phyloP scores from a whole-genome alignment of 805 yeast genomes.

The Candida corydali region DNA sequence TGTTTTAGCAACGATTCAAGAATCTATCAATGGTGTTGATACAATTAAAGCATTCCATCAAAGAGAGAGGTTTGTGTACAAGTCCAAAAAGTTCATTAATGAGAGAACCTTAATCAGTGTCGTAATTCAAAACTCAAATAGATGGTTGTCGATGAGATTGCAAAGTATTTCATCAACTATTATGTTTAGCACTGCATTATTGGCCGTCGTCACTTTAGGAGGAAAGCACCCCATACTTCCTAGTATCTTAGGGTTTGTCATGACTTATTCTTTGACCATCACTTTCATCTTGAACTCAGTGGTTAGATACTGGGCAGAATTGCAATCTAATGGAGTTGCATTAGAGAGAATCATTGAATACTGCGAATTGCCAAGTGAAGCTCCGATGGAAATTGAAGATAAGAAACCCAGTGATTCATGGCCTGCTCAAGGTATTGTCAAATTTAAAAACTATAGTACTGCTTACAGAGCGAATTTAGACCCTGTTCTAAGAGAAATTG shows the following conservation, averaged over 20 bases:
- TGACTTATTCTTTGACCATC: conserved; percentile 31
- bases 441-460: conserved; percentile 72
- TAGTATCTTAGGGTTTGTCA: conserved; percentile 34
- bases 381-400: conserved; percentile 37
- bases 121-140: conserved; percentile 19
- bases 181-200: conserved; percentile 24
- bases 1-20: conserved; percentile 32
- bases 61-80: conserved; percentile 23
- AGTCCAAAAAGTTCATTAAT: conserved; percentile 22
- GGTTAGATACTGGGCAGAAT: conserved; percentile 30
- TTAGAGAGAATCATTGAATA: conserved; percentile 37
- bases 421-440: conserved; percentile 70
- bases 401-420: conserved; percentile 45
- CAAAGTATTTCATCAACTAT: conserved; percentile 32
- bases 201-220: conserved; percentile 23
- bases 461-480: conserved; percentile 81
- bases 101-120: conserved; percentile 18
- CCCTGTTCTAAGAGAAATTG: conserved; percentile 67
- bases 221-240: conserved; percentile 22
- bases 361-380: conserved; percentile 38
- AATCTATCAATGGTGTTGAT: conserved; percentile 33
- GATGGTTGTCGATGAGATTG: conserved; percentile 37
- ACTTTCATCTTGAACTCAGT: conserved; percentile 28
- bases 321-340: conserved; percentile 30
- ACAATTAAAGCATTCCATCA: conserved; percentile 31